Conservation (phyloP, 257 asterid genomes). For the Salvia miltiorrhiza region DNA sequence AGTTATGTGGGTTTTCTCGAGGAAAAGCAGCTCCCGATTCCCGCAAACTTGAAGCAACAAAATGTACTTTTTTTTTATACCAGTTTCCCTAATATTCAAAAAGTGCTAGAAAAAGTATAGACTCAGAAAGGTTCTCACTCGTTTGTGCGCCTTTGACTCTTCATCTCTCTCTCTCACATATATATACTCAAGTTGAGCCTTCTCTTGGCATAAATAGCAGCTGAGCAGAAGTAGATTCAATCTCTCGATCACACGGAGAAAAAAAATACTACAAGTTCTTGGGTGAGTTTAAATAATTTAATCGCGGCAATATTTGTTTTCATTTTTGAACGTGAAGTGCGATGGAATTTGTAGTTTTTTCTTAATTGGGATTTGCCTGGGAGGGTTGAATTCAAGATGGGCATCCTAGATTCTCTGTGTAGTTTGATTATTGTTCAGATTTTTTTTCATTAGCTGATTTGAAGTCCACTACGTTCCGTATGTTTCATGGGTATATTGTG, state of each 20-base stretch:
- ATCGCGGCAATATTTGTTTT: not conserved
- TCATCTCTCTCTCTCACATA: not conserved
- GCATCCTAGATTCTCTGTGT: not conserved
- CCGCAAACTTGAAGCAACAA: slow-evolving; percentile 10
- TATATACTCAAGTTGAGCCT: slow-evolving; percentile 6
- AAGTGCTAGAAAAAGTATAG: not conserved
- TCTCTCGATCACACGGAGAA: not conserved
- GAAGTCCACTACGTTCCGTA: not conserved
- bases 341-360: not conserved
- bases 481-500: slow-evolving; percentile 17
- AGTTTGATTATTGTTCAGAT: not conserved
- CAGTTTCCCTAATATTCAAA: not conserved
- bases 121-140: not conserved
- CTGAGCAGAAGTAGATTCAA: slow-evolving; percentile 15
- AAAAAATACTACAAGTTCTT: not conserved
- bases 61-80: not conserved
- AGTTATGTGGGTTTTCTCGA: not conserved
- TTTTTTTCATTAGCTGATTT: not conserved
- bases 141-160: slow-evolving; percentile 21
- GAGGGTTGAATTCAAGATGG: slow-evolving; percentile 16
- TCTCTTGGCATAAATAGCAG: slow-evolving; percentile 13
- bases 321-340: not conserved
- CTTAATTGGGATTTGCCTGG: slow-evolving; percentile 15
- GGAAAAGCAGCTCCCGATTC: slow-evolving; percentile 5
- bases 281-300: not conserved